phyloP scores from a whole-genome alignment of 169 alveolate genomes.

The Eimeria maxima region DNA sequence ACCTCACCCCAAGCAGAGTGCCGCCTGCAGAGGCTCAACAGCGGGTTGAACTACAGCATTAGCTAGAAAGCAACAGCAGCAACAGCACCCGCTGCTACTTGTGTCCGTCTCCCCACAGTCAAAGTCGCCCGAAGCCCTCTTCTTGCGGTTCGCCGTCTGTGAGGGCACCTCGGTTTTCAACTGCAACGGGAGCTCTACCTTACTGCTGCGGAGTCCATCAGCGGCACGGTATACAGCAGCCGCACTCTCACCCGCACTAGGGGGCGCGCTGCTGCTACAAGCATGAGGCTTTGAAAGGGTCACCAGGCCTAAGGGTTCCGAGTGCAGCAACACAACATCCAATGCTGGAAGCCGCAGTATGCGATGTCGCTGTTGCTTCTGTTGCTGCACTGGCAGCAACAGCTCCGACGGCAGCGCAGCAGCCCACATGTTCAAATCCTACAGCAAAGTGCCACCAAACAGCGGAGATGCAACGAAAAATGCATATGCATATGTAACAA shows the following conservation, averaged over 20 bases:
- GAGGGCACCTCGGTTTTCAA: conserved; percentile 6
- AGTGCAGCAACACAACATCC: conserved; percentile 47
- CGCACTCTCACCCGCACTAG: background rate
- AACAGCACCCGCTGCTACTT: conserved; percentile 2
- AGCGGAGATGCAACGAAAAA: background rate
- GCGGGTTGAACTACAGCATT: background rate
- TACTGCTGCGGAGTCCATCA: background rate
- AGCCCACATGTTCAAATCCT: conserved; percentile 58
- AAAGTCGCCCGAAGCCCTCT: background rate
- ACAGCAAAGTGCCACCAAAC: background rate
- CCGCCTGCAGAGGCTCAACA: conserved; percentile 60
- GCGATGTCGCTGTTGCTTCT: conserved; percentile 56
- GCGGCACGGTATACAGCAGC: background rate
- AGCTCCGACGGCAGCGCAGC: conserved; percentile 65
- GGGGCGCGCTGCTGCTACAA: conserved; percentile 16
- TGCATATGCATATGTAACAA: background rate
- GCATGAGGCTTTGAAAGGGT: conserved; percentile 21
- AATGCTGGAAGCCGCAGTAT: conserved; percentile 63
- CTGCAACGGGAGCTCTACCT: conserved; percentile 2
- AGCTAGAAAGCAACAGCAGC: conserved; percentile 41
- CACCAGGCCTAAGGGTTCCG: conserved; percentile 61
- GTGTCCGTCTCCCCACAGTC: background rate
- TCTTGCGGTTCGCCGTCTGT: background rate
- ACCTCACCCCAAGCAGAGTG: conserved; percentile 38
- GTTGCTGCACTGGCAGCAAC: conserved; percentile 59